Evolutionary conservation across 1,284 basidiomycete genomes (phyloP).

Genomic region (Apiotrichum akiyoshidainum): DNA sequence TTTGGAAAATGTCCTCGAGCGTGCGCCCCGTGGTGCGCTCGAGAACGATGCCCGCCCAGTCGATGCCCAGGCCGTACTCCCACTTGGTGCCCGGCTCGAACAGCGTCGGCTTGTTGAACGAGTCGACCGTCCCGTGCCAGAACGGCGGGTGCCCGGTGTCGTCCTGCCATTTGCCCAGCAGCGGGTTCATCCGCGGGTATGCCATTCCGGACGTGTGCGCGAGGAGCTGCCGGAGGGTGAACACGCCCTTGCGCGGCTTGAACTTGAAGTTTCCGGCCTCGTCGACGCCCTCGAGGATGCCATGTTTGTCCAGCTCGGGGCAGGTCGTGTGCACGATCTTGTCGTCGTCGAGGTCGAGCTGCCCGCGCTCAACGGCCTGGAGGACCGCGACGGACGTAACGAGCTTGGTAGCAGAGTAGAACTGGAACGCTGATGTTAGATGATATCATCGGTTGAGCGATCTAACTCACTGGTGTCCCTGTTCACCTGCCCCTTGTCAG

Average conservation of each 20-base stretch:
- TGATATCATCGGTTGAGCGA: too few species aligned
- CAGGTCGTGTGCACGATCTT: conserved; percentile 22
- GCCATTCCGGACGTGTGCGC: conserved; percentile 24
- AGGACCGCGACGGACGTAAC: conserved; percentile 35
- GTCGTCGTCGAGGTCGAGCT: conserved; percentile 27
- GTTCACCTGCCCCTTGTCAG: conserved; percentile 22
- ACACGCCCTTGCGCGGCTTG: conserved; percentile 21
- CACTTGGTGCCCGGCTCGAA: conserved; percentile 36
- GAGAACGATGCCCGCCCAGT: conserved; percentile 29
- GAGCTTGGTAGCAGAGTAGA: conserved; percentile 37
- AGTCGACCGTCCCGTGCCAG: conserved; percentile 6
- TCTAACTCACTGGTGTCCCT: conserved; percentile 28
- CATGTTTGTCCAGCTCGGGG: conserved; percentile 29
- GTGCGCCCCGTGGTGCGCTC: conserved; percentile 17
- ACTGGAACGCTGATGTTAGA: conserved; percentile 16
- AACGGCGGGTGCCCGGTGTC: conserved; percentile 5
- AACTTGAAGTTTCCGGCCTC: conserved; percentile 25
- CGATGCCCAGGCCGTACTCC: conserved; percentile 30
- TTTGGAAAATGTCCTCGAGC: conserved; percentile 22
- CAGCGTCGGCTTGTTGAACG: conserved; percentile 19
- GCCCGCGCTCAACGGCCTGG: conserved; percentile 33
- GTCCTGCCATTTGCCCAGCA: background rate
- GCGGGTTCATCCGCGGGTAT: background rate
- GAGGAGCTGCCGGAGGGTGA: conserved; percentile 34
- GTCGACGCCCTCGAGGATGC: conserved; percentile 30